Percentiles rank a stretch among this genome's conserved stretches.
These are phyloP conservation scores for Mallotus repandus DNA, from an alignment of 441 rosid species.

Conservation along the genomic window DNA sequence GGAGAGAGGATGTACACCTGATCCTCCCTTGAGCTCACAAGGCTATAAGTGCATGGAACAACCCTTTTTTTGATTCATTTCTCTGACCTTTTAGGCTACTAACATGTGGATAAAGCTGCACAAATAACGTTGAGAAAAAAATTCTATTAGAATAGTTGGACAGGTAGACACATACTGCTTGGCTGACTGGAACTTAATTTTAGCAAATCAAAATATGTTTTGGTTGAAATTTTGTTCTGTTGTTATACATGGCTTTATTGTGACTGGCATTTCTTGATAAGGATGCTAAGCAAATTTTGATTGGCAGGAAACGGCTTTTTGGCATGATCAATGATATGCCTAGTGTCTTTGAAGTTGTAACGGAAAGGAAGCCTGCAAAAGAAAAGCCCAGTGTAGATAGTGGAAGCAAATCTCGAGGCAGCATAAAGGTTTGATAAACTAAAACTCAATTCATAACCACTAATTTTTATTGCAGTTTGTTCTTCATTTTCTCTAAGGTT, in stretches of 20 bases:
- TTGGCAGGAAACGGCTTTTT: conserved; percentile 69
- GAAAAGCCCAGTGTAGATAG: conserved; percentile 55
- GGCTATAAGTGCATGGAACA: neutral
- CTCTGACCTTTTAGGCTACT: neutral
- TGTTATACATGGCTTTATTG: neutral
- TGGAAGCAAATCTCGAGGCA: conserved; percentile 48
- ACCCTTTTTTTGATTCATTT: neutral
- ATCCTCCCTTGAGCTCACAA: neutral
- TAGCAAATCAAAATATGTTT: conserved; percentile 8
- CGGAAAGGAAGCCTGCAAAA: conserved; percentile 58
- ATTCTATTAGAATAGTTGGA: neutral
- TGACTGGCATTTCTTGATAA: neutral
- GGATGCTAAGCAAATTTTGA: conserved; percentile 1
- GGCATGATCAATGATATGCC: conserved; percentile 80
- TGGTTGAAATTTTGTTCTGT: neutral
- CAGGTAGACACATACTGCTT: neutral
- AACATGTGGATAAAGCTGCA: neutral
- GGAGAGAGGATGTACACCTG: neutral
- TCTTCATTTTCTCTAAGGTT: neutral
- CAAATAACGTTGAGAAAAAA: neutral
- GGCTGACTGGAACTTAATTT: neutral
- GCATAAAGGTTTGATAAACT: conserved; percentile 47
- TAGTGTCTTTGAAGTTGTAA: conserved; percentile 75
- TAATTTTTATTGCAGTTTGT: neutral
- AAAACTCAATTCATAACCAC: neutral